Evolutionary conservation across 164 flowering plant genomes (phyloP).

Genomic region (Nelumbo lutea): DNA sequence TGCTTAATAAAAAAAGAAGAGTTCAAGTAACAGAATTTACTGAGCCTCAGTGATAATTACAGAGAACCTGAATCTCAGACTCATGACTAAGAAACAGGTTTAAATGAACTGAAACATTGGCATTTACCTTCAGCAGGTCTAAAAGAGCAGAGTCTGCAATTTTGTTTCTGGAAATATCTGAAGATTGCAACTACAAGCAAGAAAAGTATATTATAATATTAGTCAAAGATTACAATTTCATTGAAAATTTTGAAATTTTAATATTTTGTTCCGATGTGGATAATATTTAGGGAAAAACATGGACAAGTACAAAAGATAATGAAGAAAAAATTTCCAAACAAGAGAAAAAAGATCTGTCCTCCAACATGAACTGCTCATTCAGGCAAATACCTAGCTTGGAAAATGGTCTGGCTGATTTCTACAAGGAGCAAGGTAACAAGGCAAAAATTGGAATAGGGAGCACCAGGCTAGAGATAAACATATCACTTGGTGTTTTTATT

Average conservation of each 20-base stretch:
- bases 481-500: no score
- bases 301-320: no score
- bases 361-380: no score
- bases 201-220: conserved; percentile 10
- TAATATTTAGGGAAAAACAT: background rate
- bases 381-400: no score
- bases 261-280: background rate
- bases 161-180: conserved; percentile 38
- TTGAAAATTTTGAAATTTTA: conserved; percentile 12
- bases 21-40: background rate
- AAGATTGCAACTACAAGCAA: conserved; percentile 50
- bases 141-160: conserved; percentile 48
- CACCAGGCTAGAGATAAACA: no score
- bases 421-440: no score
- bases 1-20: conserved; percentile 19
- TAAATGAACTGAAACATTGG: background rate
- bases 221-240: conserved; percentile 38
- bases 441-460: no score
- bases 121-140: conserved; percentile 63
- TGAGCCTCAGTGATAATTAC: background rate
- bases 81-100: background rate
- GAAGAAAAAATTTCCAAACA: no score
- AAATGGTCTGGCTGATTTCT: no score
- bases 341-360: no score
- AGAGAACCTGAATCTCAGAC: background rate